Conservation (phyloP, 768 basidiomycete genomes). For the Leccinum ochraceum region DNA sequence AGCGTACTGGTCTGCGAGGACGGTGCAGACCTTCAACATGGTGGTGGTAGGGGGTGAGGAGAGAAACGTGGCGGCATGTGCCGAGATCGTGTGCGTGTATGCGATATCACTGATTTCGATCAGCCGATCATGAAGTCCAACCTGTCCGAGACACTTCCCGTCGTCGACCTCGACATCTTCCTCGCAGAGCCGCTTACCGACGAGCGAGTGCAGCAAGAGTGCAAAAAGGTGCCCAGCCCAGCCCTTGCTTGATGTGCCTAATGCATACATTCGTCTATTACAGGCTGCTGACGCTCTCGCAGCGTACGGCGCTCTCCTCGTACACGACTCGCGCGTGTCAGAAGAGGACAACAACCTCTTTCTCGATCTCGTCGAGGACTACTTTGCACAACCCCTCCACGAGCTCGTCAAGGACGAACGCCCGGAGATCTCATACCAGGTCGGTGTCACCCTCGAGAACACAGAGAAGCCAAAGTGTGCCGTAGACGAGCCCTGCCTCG, state of each 20-base stretch:
- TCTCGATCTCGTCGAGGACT: conserved; percentile 90
- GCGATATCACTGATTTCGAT: background rate
- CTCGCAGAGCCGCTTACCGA: conserved; percentile 46
- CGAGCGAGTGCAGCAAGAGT: conserved; percentile 56
- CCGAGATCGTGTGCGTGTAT: conserved; percentile 18
- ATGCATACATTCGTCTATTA: background rate
- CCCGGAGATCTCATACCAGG: conserved; percentile 87
- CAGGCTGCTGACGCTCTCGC: conserved; percentile 84
- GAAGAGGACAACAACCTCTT: conserved; percentile 81
- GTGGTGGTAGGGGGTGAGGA: conserved; percentile 21
- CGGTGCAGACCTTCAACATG: conserved; percentile 46
- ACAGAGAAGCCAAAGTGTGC: conserved; percentile 92
- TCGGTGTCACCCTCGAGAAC: conserved; percentile 94
- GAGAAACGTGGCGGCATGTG: conserved; percentile 33
- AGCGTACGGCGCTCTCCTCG: conserved; percentile 80
- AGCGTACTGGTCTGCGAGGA: conserved; percentile 1
- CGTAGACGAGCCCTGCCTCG: conserved; percentile 77
- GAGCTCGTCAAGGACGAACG: conserved; percentile 74
- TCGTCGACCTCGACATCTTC: conserved; percentile 79
- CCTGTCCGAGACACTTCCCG: conserved; percentile 57
- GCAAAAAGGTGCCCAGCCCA: conserved; percentile 51
- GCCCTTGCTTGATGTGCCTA: conserved; percentile 1
- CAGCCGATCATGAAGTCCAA: conserved; percentile 34
- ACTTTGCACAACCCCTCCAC: conserved; percentile 73
- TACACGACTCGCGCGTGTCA: conserved; percentile 82